These are phyloP conservation scores for Posidonia oceanica DNA, from an alignment of 116 monocot species.

Conservation along the genomic window DNA sequence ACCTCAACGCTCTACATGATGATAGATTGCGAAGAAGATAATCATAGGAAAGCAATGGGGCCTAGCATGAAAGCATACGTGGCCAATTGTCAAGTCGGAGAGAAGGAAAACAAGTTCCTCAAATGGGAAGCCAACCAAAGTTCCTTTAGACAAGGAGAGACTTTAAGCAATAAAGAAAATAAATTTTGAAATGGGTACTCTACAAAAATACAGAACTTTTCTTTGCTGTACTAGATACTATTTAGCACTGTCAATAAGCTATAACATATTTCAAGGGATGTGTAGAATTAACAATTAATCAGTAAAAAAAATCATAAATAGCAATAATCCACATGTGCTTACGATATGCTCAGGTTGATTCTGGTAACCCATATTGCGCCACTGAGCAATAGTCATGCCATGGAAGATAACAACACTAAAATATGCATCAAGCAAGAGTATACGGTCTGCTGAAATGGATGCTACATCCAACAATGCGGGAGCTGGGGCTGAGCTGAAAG, in stretches of 20 bases:
- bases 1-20: no score
- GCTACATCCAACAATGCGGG: slow-evolving; percentile 87
- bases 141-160: no score
- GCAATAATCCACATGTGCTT: background rate
- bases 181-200: no score
- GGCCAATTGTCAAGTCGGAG: no score
- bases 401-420: slow-evolving; percentile 98
- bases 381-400: slow-evolving; percentile 92
- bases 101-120: no score
- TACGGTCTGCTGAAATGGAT: slow-evolving; percentile 75
- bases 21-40: no score
- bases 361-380: slow-evolving; percentile 95
- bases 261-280: background rate
- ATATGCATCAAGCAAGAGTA: slow-evolving; percentile 93
- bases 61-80: no score
- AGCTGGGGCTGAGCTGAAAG: slow-evolving; percentile 64
- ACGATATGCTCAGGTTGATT: slow-evolving; percentile 94
- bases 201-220: no score
- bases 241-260: background rate
- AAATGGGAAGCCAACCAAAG: no score
- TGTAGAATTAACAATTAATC: background rate
- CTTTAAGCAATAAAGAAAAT: no score
- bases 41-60: no score
- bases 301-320: background rate
- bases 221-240: no score